Conservation (phyloP, 2,329 filamentous ascomycete species). For the Ophiostoma himal-ulmi region DNA sequence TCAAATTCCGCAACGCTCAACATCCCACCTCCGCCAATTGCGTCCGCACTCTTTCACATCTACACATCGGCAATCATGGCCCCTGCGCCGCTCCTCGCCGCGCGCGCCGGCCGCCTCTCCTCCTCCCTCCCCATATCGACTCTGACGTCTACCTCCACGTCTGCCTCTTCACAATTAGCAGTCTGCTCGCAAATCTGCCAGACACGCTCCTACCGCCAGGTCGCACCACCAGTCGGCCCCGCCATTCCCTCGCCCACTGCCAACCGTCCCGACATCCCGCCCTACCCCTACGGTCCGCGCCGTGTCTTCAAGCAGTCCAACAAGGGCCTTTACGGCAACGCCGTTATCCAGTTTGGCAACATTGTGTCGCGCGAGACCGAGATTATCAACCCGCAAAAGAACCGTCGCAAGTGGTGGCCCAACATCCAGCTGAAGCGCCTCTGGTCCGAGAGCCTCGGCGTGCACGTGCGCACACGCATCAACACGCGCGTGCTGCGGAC, state of each 20-base stretch:
- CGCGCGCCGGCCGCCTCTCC: slow-evolving; percentile 19
- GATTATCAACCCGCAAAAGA: slow-evolving; percentile 48
- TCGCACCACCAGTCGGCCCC: slow-evolving; percentile 27
- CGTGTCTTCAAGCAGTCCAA: slow-evolving; percentile 74
- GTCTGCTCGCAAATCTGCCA: slow-evolving; percentile 28
- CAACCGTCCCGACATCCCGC: slow-evolving; percentile 42
- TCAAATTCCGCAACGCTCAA: neutral
- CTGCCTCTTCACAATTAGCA: slow-evolving; percentile 33
- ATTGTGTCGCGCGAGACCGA: slow-evolving; percentile 62
- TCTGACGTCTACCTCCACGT: neutral
- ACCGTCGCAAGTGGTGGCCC: slow-evolving; percentile 66
- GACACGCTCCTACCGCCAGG: slow-evolving; percentile 30
- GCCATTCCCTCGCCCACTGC: slow-evolving; percentile 45
- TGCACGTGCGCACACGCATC: slow-evolving; percentile 60
- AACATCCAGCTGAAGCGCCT: slow-evolving; percentile 67
- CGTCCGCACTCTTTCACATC: neutral
- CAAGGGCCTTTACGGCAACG: slow-evolving; percentile 63
- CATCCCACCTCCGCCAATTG: neutral
- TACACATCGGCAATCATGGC: slow-evolving; percentile 11
- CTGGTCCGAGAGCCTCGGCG: slow-evolving; percentile 56
- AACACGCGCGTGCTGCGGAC: slow-evolving; percentile 64
- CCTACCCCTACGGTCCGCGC: slow-evolving; percentile 68
- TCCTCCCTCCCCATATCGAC: slow-evolving; percentile 1
- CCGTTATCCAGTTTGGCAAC: slow-evolving; percentile 73
- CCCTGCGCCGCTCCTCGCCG: slow-evolving; percentile 13